phyloP scores from a whole-genome alignment of 1,284 basidiomycete genomes.

The Entoloma clypeatum region DNA sequence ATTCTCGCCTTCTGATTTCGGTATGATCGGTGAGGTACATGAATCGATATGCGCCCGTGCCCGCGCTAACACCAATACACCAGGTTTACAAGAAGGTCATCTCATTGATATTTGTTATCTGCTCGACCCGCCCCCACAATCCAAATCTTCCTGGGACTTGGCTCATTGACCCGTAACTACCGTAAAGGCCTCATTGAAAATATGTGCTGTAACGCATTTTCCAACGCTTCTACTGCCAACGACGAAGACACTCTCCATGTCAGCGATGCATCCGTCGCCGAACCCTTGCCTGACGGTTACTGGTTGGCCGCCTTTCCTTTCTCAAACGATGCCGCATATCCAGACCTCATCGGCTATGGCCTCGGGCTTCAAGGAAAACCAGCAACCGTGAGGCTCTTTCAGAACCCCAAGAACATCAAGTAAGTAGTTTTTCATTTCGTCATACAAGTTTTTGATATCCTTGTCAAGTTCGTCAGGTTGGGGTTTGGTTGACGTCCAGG shows the following conservation, averaged over 20 bases:
- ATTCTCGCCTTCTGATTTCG: no score
- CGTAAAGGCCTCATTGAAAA: no score
- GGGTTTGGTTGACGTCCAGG: slow-evolving; percentile 19
- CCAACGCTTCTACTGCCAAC: background rate
- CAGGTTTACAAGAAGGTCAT: no score
- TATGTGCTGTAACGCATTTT: slow-evolving; percentile 4
- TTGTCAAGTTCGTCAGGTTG: slow-evolving; percentile 12
- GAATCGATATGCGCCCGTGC: no score
- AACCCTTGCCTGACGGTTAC: slow-evolving; percentile 24
- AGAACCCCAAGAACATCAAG: slow-evolving; percentile 21
- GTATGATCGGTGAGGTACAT: no score
- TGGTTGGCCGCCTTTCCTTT: slow-evolving; percentile 29
- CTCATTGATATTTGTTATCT: no score
- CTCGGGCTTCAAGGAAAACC: slow-evolving; percentile 21
- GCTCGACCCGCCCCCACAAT: no score
- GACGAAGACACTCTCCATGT: slow-evolving; percentile 2
- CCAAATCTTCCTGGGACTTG: no score
- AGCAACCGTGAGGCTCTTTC: slow-evolving; percentile 21
- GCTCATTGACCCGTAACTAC: no score
- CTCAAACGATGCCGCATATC: slow-evolving; percentile 13
- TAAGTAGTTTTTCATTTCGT: slow-evolving; percentile 6
- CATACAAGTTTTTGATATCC: background rate
- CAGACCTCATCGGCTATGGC: slow-evolving; percentile 27
- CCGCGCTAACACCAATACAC: no score
- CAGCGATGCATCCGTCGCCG: slow-evolving; percentile 9